Evolutionary conservation across 257 asterid genomes (phyloP).

Genomic region (Linaria vulgaris): DNA sequence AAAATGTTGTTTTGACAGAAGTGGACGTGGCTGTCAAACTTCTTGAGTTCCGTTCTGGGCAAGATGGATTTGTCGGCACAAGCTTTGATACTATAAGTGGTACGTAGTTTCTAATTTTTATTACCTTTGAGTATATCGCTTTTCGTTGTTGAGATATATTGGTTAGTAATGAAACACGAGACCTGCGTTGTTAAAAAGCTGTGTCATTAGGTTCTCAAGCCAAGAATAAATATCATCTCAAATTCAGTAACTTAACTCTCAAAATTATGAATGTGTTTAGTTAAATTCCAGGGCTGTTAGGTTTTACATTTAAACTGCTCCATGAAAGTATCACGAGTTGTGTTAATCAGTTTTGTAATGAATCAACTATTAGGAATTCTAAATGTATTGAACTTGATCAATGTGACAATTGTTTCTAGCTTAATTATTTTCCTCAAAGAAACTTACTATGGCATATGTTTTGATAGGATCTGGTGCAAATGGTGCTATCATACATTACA

Average conservation of each 20-base stretch:
- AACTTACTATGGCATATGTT: constrained; percentile 23
- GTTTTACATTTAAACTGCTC: not conserved
- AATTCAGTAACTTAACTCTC: not conserved
- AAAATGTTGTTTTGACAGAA: constrained; percentile 63
- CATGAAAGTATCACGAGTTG: constrained; percentile 17
- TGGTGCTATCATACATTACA: constrained; percentile 96
- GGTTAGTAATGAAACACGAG: no score
- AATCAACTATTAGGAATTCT: constrained; percentile 8
- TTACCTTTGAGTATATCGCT: constrained; percentile 18
- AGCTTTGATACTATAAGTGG: constrained; percentile 99
- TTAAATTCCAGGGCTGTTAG: constrained; percentile 2
- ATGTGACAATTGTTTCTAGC: constrained; percentile 7
- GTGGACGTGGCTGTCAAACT: constrained; percentile 79
- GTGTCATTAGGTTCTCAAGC: no score
- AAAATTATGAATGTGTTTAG: not conserved
- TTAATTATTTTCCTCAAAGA: constrained; percentile 15
- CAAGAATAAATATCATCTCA: no score
- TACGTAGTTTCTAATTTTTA: constrained; percentile 33
- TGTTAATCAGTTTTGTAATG: constrained; percentile 6
- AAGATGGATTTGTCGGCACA: constrained; percentile 82
- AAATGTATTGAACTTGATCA: constrained; percentile 13
- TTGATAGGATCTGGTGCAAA: constrained; percentile 90
- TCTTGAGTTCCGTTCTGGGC: constrained; percentile 84
- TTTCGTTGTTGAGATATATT: constrained; percentile 1
- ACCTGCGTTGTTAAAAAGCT: no score